Percentiles rank a stretch among this genome's conserved stretches.
Conservation (phyloP, 768 basidiomycete species). For the Rhizopogon salebrosus region DNA sequence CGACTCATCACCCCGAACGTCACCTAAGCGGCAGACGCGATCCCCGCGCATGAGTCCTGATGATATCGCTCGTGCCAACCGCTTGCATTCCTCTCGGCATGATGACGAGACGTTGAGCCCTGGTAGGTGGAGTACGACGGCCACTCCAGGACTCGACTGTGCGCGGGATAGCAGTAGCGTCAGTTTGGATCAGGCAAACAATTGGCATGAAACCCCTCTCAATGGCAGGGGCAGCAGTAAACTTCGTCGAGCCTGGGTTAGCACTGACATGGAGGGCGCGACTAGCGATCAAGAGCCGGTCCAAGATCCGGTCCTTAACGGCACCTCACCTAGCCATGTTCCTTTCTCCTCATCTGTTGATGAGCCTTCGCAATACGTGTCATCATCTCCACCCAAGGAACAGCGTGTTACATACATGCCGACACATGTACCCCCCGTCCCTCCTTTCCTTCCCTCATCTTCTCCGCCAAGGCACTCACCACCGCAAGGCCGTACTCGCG, state of each 20-base stretch:
- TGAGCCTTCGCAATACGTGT: conserved; percentile 7
- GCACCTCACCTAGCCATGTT: conserved; percentile 9
- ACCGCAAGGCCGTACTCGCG: conserved; percentile 6
- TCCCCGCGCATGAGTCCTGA: conserved; percentile 24
- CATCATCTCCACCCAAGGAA: conserved; percentile 10
- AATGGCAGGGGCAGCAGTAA: conserved; percentile 21
- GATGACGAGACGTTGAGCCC: conserved; percentile 38
- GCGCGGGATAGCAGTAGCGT: conserved; percentile 8
- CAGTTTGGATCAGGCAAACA: conserved; percentile 17
- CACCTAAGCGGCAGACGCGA: conserved; percentile 25
- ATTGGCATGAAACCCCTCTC: conserved; percentile 23
- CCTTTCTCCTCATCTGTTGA: conserved; percentile 11
- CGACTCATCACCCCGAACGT: conserved; percentile 9
- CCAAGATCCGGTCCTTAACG: conserved; percentile 13
- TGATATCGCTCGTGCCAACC: conserved; percentile 25
- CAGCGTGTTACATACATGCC: conserved; percentile 8
- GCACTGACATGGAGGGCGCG: conserved; percentile 37
- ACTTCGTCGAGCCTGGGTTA: conserved; percentile 31
- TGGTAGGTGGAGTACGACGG: conserved; percentile 70
- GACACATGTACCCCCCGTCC: conserved; percentile 7
- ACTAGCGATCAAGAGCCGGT: conserved; percentile 22
- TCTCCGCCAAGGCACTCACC: conserved; percentile 8
- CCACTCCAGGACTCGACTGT: conserved; percentile 59
- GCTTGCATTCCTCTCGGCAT: conserved; percentile 19
- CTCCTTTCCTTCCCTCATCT: background rate